Base-by-base conservation (phyloP, 2,329 filamentous ascomycete genomes). In the Pseudocercospora macadamiae region DNA sequence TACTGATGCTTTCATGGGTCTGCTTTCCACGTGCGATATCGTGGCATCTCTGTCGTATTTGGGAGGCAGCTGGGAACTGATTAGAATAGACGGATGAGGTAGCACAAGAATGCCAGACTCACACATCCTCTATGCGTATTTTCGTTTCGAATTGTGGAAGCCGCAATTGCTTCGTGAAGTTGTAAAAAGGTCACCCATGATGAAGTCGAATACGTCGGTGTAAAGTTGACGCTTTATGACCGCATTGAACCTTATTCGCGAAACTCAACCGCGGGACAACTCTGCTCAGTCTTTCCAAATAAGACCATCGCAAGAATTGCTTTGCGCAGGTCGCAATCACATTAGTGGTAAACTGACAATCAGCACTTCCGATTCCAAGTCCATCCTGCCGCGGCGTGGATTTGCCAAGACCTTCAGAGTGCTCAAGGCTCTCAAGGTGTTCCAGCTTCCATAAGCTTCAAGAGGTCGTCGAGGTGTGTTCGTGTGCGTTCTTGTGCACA, bases 31-130 rank as follows among this genome's bases (percentile, higher is more conserved):
- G 47, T 3, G 51, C 39, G 21, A 59, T 53, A 12, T 51, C 52
- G 21, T 59, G 54, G 48, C 54, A 59, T 36, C 57, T 49, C n/a
- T 59, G 57, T n/a, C 57, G 57, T 18, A 59, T 55, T 34, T 55
- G 52, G 16, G 57, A 59, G 37, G 57, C 57, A 36, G 57, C 57
- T 59, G 23, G 12, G 12, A 28, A n/a, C n/a, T n/a, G n/a, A n/a
- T n/a, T n/a, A n/a, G n/a, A n/a, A n/a, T n/a, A n/a, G n/a, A n/a
- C n/a, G n/a, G n/a, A n/a, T n/a, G n/a, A n/a, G n/a, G n/a, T n/a
- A n/a, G n/a, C n/a, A n/a, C n/a, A n/a, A n/a, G 23, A 28, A 14
- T 2, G 5, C 28, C 6, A 32, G 28, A 28, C 42, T 7, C 26
- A 47, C 42, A 47, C 42, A 47, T 47, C n/a, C n/a, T n/a, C n/a